These are phyloP conservation scores for Penicillium sp. DNA, from an alignment of 2,329 filamentous ascomycete genomes.

Conservation along the genomic window DNA sequence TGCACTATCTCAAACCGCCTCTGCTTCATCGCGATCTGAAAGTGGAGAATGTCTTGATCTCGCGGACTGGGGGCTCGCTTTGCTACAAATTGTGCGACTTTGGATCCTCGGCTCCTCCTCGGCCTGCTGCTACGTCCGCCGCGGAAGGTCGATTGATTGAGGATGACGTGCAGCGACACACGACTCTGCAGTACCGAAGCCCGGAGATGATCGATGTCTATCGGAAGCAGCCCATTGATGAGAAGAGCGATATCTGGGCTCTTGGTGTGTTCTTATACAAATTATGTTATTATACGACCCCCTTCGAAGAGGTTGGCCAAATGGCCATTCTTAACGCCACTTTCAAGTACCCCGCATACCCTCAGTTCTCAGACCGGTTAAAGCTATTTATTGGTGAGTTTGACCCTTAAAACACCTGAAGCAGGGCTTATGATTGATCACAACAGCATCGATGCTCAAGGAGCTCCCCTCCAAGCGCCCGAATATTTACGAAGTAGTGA, in stretches of 20 bases:
- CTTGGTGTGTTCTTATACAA: slow-evolving; percentile 95
- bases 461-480: slow-evolving; percentile 78
- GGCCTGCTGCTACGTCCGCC: slow-evolving; percentile 80
- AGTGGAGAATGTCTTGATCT: slow-evolving; percentile 96
- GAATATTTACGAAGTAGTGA: slow-evolving; percentile 91
- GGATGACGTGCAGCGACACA: slow-evolving; percentile 95
- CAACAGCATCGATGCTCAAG: slow-evolving; percentile 78
- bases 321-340: slow-evolving; percentile 95
- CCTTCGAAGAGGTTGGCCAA: slow-evolving; percentile 96
- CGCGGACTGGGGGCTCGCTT: slow-evolving; percentile 62
- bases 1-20: slow-evolving; percentile 97
- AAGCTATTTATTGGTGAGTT: slow-evolving; percentile 83
- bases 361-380: slow-evolving; percentile 82
- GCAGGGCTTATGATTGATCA: slow-evolving; percentile 20
- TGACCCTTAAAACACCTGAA: not conserved
- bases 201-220: slow-evolving; percentile 99
- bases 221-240: slow-evolving; percentile 91
- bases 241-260: slow-evolving; percentile 99
- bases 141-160: slow-evolving; percentile 90
- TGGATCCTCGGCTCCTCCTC: slow-evolving; percentile 82
- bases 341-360: slow-evolving; percentile 87
- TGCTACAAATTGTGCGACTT: slow-evolving; percentile 98
- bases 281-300: slow-evolving; percentile 97
- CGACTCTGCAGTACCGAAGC: slow-evolving; percentile 94
- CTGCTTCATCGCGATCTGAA: slow-evolving; percentile 93